Base-by-base conservation (phyloP, 768 basidiomycete genomes). In the Dendrothele bispora region DNA sequence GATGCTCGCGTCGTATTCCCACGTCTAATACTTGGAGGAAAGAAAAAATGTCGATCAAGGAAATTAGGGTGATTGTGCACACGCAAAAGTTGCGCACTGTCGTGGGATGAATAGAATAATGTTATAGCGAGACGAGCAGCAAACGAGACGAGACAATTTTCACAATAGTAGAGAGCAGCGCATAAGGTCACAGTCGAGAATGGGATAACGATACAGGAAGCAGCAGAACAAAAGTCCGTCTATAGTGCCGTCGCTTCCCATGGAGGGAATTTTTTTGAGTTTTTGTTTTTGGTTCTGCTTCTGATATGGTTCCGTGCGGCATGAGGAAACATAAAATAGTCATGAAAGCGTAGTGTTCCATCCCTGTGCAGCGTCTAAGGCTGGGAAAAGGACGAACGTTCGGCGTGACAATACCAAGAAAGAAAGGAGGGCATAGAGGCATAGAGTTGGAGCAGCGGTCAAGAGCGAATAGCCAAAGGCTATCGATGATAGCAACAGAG, bases 151-250 rank as follows among this genome's bases (percentile, higher is more conserved):
- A 72, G 72, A 72, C 69, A 68, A 70, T 66, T 57, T 65, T n/a
- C n/a, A n/a, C n/a, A n/a, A n/a, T n/a, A n/a, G n/a, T 56, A 62
- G 77, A 80, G 79, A 83, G 82, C 79, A 83, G 82, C 79, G 78
- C 79, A 76, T 62, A 54, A 68, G 68, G 75, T 67, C 70, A 64
- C 60, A 55, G 61, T 67, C 62, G 58, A 60, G 58, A 64, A n/a
- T n/a, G 57, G 57, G 60, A 62, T 49, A 61, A 57, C 25, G 60
- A 51, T 15, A 37, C 17, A 51, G 50, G 52, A 42, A 58, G 25
- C 32, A 20, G 42, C 15, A 24, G 32, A 51, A 40, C 24, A 12
- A 40, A 49, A 26, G 18, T 28, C 18, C 5, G 43, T 22, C 24
- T 20, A 17, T 27, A 12, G 22, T 10, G 24, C 21, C 41, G 48